Conservation (phyloP, 2,329 filamentous ascomycete genomes). For the Lomentospora prolificans region DNA sequence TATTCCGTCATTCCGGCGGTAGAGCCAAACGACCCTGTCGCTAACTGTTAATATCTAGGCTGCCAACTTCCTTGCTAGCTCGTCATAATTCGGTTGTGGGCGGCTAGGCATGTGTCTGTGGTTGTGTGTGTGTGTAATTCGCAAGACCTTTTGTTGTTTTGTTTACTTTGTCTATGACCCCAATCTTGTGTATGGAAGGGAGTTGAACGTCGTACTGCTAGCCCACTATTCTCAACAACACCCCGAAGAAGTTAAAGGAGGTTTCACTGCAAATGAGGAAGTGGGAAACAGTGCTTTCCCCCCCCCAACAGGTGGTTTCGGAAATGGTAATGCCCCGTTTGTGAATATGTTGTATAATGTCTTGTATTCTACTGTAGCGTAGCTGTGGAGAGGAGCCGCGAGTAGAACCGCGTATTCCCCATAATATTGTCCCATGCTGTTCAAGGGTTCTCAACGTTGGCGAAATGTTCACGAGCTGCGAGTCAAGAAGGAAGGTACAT, state of each 20-base stretch:
- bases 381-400: neutral
- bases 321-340: neutral
- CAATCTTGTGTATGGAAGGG: neutral
- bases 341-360: neutral
- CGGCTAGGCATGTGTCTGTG: too few species aligned
- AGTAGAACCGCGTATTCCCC: neutral
- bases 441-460: neutral
- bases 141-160: neutral
- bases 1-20: constrained; percentile 12
- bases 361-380: neutral
- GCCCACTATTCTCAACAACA: too few species aligned
- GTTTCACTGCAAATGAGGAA: neutral
- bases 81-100: constrained; percentile 33
- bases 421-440: neutral
- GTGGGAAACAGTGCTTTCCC: neutral
- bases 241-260: neutral
- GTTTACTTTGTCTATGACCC: too few species aligned
- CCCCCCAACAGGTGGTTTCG: neutral
- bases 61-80: constrained; percentile 45
- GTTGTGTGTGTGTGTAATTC: too few species aligned
- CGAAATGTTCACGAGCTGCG: neutral
- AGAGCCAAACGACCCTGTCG: neutral
- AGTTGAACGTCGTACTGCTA: neutral
- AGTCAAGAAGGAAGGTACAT: neutral
- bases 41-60: constrained; percentile 27